Evolutionary conservation across 1,139 yeast genomes (phyloP), one percentile per base, ranked within the genome.

Genomic region (Candida albicans): DNA sequence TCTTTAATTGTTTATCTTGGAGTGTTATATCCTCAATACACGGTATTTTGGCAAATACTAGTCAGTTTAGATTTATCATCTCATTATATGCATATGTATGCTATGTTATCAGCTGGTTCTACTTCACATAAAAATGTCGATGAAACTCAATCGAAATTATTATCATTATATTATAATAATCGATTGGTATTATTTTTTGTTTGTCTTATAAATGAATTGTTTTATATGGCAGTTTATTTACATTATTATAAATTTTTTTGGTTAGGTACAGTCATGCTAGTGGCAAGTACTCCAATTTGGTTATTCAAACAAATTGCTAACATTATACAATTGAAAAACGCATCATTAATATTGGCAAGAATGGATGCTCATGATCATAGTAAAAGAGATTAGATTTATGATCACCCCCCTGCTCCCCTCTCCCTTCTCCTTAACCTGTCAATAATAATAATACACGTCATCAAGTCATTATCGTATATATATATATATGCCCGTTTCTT

Each of bases 51-150:
- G 84, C 99, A 95, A 68, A 59, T 87, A 28, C 73, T 93, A 56
- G 83, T 90, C 44, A 86, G 95, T 25, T 72, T 93, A 57, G 99
- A 95, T 65, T 77, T 95, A 58, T 91, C 98, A 2, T 86, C 96
- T 45, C 99, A 95, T 62, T 95, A 95, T 69, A 88, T 95, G 87
- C 99, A 95, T 72, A 93, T 95, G 99, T 91, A 91, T 64, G 96
- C 98, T 43, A 87, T 89, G 73, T 70, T 91, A 56, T 77, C 84
- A 42, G 73, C 82, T 38, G 98, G 98, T 11, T 82, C 87, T 9
- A 60, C 79, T 12, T 82, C 91, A 35, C 99, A 95, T 70, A 95
- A 95, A 71, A 80, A 82, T 53, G 88, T 95, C 46, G 87, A 83
- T 50, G 73, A 79, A 54, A 81, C 82, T 52, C 82, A 87, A 41